Percentiles rank a stretch among this genome's conserved stretches.
Conservation (phyloP, 345 rosid genomes). For the Passiflora organensis region DNA sequence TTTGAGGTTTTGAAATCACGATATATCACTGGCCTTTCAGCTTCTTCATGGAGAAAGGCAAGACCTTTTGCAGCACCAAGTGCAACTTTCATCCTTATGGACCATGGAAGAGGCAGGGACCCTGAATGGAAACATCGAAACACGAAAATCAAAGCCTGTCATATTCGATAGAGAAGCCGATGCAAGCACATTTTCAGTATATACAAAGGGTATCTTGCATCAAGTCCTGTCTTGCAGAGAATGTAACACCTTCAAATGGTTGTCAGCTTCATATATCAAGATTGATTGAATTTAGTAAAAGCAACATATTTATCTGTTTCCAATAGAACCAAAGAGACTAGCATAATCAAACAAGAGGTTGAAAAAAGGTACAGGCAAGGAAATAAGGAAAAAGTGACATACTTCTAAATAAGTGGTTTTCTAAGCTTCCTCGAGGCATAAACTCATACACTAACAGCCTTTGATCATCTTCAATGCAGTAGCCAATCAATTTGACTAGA, state of each 20-base stretch:
- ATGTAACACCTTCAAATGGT: too few species aligned
- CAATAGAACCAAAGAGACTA: too few species aligned
- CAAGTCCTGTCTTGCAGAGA: too few species aligned
- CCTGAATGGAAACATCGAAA: constrained; percentile 41
- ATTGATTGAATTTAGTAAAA: too few species aligned
- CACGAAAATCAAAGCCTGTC: background rate
- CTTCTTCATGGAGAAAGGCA: constrained; percentile 96
- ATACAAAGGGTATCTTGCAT: too few species aligned
- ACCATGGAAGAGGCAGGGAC: constrained; percentile 96
- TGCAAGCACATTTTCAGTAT: background rate
- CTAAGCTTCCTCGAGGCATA: constrained; percentile 96
- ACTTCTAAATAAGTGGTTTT: constrained; percentile 98
- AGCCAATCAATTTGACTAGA: constrained; percentile 85
- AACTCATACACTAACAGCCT: constrained; percentile 92
- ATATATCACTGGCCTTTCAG: constrained; percentile 87
- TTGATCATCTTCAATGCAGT: constrained; percentile 90
- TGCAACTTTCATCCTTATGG: constrained; percentile 91
- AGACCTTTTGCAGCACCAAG: constrained; percentile 96
- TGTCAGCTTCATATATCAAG: too few species aligned
- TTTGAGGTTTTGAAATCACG: constrained; percentile 98
- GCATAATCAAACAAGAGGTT: background rate
- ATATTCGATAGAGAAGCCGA: background rate
- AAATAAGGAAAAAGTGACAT: constrained; percentile 22
- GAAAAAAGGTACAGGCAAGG: background rate
- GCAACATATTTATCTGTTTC: background rate